Evolutionary conservation across 352 stramenopile species (phyloP).

Genomic region (Phytopythium ostracodes): DNA sequence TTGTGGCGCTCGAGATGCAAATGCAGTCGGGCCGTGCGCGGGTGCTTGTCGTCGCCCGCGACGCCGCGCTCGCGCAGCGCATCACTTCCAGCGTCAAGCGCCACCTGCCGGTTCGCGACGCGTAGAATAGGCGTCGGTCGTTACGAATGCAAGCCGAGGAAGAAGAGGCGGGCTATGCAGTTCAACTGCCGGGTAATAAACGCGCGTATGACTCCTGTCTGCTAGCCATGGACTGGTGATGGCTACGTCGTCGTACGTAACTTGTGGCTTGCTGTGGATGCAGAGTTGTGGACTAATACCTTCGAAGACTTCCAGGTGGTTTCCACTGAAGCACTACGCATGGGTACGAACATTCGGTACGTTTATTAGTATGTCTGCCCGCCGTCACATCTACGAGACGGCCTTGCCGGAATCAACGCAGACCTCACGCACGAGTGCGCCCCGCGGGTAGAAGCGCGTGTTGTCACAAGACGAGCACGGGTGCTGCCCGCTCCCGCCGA

Average conservation of each 20-base stretch:
- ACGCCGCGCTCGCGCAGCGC: conserved; percentile 48
- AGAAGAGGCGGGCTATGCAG: neutral
- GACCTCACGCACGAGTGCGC: conserved; percentile 12
- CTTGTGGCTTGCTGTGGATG: neutral
- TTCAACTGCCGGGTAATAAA: neutral
- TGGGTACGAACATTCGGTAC: neutral
- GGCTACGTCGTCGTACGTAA: neutral
- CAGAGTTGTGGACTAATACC: neutral
- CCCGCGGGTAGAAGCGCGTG: conserved; percentile 23
- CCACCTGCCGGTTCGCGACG: conserved; percentile 19
- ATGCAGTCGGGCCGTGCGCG: conserved; percentile 61
- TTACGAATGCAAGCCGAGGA: neutral
- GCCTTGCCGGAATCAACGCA: conserved; percentile 6
- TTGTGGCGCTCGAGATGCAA: conserved; percentile 59
- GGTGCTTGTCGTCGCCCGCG: conserved; percentile 50
- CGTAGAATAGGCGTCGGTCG: neutral
- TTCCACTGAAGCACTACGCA: neutral
- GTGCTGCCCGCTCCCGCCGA: conserved; percentile 30
- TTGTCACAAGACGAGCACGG: conserved; percentile 38
- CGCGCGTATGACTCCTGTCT: neutral
- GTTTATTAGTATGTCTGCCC: too few species aligned
- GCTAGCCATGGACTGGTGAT: neutral
- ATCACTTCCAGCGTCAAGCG: conserved; percentile 50
- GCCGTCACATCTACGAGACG: too few species aligned
- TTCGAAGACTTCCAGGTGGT: neutral